phyloP scores from a whole-genome alignment of 78 protist species.

The Pigoraptor vietnamica region DNA sequence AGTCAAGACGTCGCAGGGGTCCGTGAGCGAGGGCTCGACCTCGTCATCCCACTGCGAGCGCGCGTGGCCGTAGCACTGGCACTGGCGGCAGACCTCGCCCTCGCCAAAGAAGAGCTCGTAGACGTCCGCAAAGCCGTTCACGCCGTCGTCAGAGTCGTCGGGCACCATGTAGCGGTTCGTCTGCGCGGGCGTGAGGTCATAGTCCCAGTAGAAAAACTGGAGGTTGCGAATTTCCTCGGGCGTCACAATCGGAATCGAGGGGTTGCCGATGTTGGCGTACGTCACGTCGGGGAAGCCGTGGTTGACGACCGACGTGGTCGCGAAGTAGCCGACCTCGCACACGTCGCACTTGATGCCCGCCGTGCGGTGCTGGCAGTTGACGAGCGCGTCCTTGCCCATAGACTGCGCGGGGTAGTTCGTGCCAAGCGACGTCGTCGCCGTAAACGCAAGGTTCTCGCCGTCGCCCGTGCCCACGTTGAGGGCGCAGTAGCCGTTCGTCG shows the following conservation, averaged over 20 bases:
- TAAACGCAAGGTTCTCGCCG: neutral
- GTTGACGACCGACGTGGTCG: neutral
- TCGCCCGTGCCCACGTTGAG: neutral
- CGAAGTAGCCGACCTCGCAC: neutral
- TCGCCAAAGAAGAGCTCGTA: neutral
- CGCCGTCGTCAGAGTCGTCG: too few species aligned
- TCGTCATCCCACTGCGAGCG: neutral
- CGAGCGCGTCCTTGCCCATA: neutral
- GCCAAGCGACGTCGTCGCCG: neutral
- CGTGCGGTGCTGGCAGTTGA: neutral
- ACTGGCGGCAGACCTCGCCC: neutral
- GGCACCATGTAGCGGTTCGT: too few species aligned
- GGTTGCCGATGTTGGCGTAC: neutral
- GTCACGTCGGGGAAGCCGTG: neutral
- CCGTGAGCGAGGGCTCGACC: neutral
- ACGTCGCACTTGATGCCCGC: neutral
- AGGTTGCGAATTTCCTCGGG: neutral
- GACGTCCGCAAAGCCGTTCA: neutral
- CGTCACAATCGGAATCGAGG: neutral
- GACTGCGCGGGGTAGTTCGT: neutral
- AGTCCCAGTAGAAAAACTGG: neutral
- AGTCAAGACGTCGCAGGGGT: neutral
- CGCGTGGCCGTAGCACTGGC: neutral
- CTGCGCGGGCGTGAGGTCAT: too few species aligned
- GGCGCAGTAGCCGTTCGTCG: neutral